Percentiles rank a stretch among this genome's conserved stretches.
phyloP scores from a whole-genome alignment of 2,329 filamentous ascomycete species.

The Pseudodiploospora longispora region DNA sequence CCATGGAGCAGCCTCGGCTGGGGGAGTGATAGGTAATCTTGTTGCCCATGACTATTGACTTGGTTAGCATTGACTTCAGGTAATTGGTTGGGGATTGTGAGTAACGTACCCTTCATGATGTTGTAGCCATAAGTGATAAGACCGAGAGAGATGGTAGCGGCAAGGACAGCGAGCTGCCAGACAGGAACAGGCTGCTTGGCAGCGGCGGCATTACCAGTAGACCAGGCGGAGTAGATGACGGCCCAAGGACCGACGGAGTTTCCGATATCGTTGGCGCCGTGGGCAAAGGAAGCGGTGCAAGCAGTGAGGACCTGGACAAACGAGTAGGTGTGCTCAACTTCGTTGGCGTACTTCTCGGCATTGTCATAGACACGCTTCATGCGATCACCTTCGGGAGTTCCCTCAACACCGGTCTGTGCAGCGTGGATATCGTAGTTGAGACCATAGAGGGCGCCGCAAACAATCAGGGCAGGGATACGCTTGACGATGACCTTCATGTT shows the following conservation, averaged over 20 bases:
- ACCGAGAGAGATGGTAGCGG: constrained; percentile 55
- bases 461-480: constrained; percentile 61
- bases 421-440: constrained; percentile 72
- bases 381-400: constrained; percentile 14
- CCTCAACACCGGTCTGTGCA: constrained; percentile 12
- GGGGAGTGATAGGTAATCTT: constrained; percentile 65
- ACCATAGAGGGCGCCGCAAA: constrained; percentile 61
- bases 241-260: constrained; percentile 65
- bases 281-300: constrained; percentile 64
- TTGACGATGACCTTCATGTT: constrained; percentile 58
- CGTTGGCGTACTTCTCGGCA: constrained; percentile 59
- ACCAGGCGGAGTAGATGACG: constrained; percentile 61
- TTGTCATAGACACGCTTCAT: constrained; percentile 51
- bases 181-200: constrained; percentile 59
- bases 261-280: constrained; percentile 71
- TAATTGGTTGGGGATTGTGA: too few relatives aligned
- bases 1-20: constrained; percentile 59
- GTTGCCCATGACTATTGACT: constrained; percentile 62
- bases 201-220: constrained; percentile 50
- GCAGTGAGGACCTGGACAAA: constrained; percentile 61
- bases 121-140: constrained; percentile 73
- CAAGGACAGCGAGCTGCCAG: constrained; percentile 69
- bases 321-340: constrained; percentile 62
- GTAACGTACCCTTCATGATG: constrained; percentile 64
- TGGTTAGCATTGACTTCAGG: neutral